Conservation (phyloP, 2,329 filamentous ascomycete species). For the Pseudofabraea citricarpa region DNA sequence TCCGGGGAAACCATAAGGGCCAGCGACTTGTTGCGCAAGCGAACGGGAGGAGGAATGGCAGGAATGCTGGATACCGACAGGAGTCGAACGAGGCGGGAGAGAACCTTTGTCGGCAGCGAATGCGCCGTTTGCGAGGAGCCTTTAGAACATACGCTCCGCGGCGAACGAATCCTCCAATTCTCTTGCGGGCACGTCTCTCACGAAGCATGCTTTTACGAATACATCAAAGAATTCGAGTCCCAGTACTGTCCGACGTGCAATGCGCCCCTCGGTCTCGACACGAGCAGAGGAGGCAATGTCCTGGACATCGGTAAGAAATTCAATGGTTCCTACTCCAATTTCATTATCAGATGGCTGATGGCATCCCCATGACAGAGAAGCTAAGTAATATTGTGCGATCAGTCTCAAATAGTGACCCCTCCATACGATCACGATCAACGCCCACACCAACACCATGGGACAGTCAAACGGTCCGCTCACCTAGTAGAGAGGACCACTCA, state of each 20-base stretch:
- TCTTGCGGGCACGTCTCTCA: slow-evolving; percentile 96
- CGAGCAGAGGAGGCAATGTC: slow-evolving; percentile 87
- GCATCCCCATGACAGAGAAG: slow-evolving; percentile 61
- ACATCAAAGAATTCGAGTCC: slow-evolving; percentile 89
- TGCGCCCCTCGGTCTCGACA: slow-evolving; percentile 84
- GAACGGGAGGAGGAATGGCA: slow-evolving; percentile 41
- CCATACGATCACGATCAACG: slow-evolving; percentile 33
- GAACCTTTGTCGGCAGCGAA: slow-evolving; percentile 91
- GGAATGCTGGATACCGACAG: slow-evolving; percentile 71
- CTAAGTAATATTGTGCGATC: slow-evolving; percentile 89
- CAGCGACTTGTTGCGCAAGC: slow-evolving; percentile 19
- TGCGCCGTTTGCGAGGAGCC: slow-evolving; percentile 97
- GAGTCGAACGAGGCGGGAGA: slow-evolving; percentile 75
- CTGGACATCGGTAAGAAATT: slow-evolving; percentile 71
- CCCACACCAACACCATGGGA: slow-evolving; percentile 68
- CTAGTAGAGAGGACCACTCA: slow-evolving; percentile 38
- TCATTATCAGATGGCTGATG: slow-evolving; percentile 18
- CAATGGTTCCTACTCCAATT: slow-evolving; percentile 26
- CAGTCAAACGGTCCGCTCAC: slow-evolving; percentile 48
- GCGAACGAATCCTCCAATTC: slow-evolving; percentile 91
- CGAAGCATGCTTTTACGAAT: slow-evolving; percentile 98
- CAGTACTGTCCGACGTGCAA: slow-evolving; percentile 94
- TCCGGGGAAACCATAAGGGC: slow-evolving; percentile 13
- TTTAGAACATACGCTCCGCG: slow-evolving; percentile 87
- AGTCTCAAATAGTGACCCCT: slow-evolving; percentile 59